Base-by-base conservation (phyloP, 192 early-diverging fungal species). In the Bifiguratus adelaidae region DNA sequence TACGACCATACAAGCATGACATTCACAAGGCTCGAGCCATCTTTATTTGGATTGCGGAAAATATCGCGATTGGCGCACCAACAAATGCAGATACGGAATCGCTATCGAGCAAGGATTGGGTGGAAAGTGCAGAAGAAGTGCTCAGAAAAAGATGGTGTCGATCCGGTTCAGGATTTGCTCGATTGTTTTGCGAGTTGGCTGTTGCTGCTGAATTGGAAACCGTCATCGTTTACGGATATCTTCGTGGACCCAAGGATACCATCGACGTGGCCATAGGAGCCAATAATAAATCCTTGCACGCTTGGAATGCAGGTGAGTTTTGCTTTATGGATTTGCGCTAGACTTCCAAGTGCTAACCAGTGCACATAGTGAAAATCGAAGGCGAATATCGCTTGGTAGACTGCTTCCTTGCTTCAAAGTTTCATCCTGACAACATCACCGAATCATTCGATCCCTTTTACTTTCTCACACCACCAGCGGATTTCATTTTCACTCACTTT, bases 31-130 rank as follows among this genome's bases (percentile, higher is more conserved):
- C 76, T n/a, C 71, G 83, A 3, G 73, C 71, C 9, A 65, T 77
- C 15, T 86, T 83, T 63, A 60, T 68, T 4, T 86, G 83, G 83
- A 67, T 86, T 6, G 73, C 74, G 25, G 70, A 73, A 27, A 86
- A 86, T 48, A 77, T 86, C 50, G 46, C 47, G 19, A 51, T 67
- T 15, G 52, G 55, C n/a, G 52, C 36, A 23, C 30, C 44, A 6
- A 9, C 30, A 24, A 43, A 37, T 15, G 30, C 27, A 19, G 32
- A 33, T 21, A 4, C 30, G 20, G 33, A 20, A 19, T 12, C 23
- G 16, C 49, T 29, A 28, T 30, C 15, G 23, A 51, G 23, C 41
- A 58, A 7, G 55, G 65, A 62, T 30, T 45, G 48, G 16, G 60
- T 60, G 3, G 68, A 70, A 29, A 45, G 60, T 11, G 64, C 68